Conservation (phyloP, 768 basidiomycete genomes). For the Favolaschia claudopus region DNA sequence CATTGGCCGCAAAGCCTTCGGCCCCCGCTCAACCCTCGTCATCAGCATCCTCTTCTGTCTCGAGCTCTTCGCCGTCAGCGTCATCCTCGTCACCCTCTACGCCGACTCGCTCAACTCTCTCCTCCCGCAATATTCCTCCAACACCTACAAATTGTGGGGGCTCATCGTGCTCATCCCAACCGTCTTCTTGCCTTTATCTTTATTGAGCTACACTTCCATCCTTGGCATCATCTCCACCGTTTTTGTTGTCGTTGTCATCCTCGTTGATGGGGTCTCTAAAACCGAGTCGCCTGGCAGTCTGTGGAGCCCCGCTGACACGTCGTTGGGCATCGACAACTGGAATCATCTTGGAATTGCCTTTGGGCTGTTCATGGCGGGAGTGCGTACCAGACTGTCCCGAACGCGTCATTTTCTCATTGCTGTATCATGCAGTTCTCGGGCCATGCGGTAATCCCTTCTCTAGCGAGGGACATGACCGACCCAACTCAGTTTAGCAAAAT, state of each 20-base stretch:
- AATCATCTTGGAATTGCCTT: conserved; percentile 79
- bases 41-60: conserved; percentile 84
- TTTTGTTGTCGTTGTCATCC: conserved; percentile 76
- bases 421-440: conserved; percentile 77
- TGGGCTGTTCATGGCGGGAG: conserved; percentile 95
- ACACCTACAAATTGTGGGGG: conserved; percentile 80
- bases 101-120: conserved; percentile 86
- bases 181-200: conserved; percentile 83
- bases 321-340: conserved; percentile 58
- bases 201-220: conserved; percentile 89
- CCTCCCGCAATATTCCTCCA: conserved; percentile 71
- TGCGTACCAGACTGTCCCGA: conserved; percentile 49
- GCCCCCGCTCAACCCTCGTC: conserved; percentile 68
- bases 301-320: conserved; percentile 76
- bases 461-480: conserved; percentile 90
- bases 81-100: conserved; percentile 86
- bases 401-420: neutral
- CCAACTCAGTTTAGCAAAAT: conserved; percentile 83
- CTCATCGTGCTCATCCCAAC: conserved; percentile 87
- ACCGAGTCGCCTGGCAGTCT: conserved; percentile 80
- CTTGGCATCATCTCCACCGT: conserved; percentile 84
- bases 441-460: conserved; percentile 90
- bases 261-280: conserved; percentile 86
- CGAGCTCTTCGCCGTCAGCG: conserved; percentile 87
- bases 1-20: conserved; percentile 91